Evolutionary conservation across 495 filamentous ascomycete genomes (phyloP).

Genomic region (Penicillium herquei): DNA sequence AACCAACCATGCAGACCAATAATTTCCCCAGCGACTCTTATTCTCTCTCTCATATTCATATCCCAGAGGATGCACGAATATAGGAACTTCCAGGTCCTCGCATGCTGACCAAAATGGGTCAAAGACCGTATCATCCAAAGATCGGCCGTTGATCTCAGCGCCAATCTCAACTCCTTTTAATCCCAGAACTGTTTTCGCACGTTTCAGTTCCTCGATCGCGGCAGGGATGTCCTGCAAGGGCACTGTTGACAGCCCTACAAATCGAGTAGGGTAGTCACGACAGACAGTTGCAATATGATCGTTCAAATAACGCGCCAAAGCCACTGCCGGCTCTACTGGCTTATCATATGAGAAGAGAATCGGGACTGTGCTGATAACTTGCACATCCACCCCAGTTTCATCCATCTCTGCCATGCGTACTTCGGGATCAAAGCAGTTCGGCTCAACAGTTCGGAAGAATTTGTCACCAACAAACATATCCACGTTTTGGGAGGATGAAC

Average conservation of each 20-base stretch:
- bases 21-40: conserved; percentile 15
- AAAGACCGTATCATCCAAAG: conserved; percentile 8
- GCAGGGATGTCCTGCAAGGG: conserved; percentile 17
- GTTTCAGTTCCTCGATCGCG: conserved; percentile 12
- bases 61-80: conserved; percentile 22
- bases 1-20: conserved; percentile 22
- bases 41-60: conserved; percentile 19
- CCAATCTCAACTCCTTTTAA: conserved; percentile 22
- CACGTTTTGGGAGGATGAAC: conserved; percentile 8
- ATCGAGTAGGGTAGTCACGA: conserved; percentile 11
- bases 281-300: conserved; percentile 20
- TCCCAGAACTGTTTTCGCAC: conserved; percentile 13
- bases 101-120: conserved; percentile 20
- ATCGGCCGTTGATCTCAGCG: conserved; percentile 11
- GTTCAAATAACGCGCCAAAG: conserved; percentile 15
- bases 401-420: conserved; percentile 21
- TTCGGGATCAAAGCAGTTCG: conserved; percentile 18
- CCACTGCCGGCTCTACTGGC: conserved; percentile 9
- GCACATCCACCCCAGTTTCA: conserved; percentile 14
- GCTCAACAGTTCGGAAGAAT: conserved; percentile 21
- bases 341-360: conserved; percentile 24
- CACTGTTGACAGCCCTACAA: conserved; percentile 20
- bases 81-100: conserved; percentile 18
- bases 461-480: conserved; percentile 21
- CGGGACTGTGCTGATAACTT: conserved; percentile 22